phyloP scores from a whole-genome alignment of 257 asterid genomes.

The Gynochthodes officinalis region DNA sequence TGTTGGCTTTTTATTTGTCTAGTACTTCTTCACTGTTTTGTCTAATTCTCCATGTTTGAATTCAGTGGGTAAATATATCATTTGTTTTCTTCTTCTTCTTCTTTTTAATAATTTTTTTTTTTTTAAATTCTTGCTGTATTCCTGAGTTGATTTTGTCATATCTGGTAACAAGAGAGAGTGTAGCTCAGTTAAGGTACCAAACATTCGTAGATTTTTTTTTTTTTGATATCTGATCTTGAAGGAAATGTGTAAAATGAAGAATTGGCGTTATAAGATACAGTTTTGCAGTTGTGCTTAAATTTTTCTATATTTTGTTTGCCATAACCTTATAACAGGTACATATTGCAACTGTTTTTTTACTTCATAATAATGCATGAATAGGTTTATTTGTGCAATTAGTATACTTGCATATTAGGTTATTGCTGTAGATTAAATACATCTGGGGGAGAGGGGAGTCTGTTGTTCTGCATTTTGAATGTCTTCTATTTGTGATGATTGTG shows the following conservation, averaged over 20 bases:
- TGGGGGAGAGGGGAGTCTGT: background rate
- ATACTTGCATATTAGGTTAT: background rate
- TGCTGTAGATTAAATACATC: background rate
- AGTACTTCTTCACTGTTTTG: background rate
- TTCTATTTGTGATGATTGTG: constrained; percentile 1
- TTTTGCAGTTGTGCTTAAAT: background rate
- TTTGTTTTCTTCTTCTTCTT: background rate
- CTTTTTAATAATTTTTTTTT: no score
- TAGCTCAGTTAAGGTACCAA: background rate
- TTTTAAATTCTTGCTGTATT: background rate
- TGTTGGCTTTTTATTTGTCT: background rate
- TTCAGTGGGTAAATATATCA: background rate
- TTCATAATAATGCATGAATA: no score
- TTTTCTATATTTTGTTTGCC: background rate
- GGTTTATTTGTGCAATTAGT: background rate
- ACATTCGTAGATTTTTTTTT: background rate
- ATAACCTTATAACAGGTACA: no score
- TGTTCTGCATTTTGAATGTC: background rate
- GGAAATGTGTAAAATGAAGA: background rate
- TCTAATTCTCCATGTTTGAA: background rate
- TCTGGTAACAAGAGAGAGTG: background rate
- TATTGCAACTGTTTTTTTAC: no score
- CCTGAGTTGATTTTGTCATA: background rate
- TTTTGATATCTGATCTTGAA: background rate
- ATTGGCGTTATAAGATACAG: background rate